Percentiles rank a stretch among this genome's conserved stretches.
phyloP scores from a whole-genome alignment of 1,284 basidiomycete species.

The Ceratobasidium sp. region DNA sequence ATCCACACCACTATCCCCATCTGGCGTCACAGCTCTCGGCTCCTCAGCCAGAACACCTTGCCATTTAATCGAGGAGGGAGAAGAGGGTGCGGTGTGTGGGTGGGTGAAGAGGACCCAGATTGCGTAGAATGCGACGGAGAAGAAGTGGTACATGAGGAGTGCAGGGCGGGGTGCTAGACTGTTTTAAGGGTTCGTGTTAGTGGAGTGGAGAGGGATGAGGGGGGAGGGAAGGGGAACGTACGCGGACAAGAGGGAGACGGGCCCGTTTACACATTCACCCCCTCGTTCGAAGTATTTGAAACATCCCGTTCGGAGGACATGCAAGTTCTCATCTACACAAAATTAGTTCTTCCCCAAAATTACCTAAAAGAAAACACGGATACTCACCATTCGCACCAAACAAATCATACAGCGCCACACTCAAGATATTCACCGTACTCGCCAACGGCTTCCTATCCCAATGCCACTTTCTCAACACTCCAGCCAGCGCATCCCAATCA shows the following conservation, averaged over 20 bases:
- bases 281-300: conserved; percentile 98
- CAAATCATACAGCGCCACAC: conserved; percentile 89
- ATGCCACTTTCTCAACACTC: conserved; percentile 77
- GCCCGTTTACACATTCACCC: conserved; percentile 88
- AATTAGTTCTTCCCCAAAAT: conserved; percentile 33
- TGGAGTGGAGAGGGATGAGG: not conserved
- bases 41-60: conserved; percentile 5
- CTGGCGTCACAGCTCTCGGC: conserved; percentile 10
- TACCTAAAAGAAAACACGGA: conserved; percentile 13
- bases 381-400: conserved; percentile 88
- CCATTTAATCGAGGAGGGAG: conserved; percentile 48
- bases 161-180: conserved; percentile 76
- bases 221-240: not conserved
- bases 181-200: not conserved
- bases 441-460: conserved; percentile 84
- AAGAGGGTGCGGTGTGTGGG: conserved; percentile 54
- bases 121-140: conserved; percentile 92
- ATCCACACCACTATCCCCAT: conserved; percentile 27
- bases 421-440: conserved; percentile 89
- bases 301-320: conserved; percentile 90
- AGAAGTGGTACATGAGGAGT: conserved; percentile 92
- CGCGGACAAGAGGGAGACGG: conserved; percentile 81
- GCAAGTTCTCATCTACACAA: conserved; percentile 73
- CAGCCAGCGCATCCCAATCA: conserved; percentile 72
- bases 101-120: conserved; percentile 88